These are phyloP conservation scores for Abrus pulchellus DNA, from an alignment of 306 rosid genomes.

Conservation along the genomic window DNA sequence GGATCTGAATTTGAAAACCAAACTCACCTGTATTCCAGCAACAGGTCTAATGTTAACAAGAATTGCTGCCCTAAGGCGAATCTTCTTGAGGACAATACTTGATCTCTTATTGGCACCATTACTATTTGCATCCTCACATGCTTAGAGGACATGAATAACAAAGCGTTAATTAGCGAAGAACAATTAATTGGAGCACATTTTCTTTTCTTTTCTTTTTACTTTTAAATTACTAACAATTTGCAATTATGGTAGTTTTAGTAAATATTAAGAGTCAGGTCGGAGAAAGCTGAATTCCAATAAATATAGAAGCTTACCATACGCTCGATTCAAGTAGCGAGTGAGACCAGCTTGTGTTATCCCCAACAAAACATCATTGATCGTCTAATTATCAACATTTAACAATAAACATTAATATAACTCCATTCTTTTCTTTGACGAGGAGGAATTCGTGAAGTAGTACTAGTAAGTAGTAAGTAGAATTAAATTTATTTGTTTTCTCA, in stretches of 20 bases:
- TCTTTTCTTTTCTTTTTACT: not conserved
- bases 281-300: not conserved
- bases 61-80: conserved; percentile 63
- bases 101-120: not conserved
- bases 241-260: not conserved
- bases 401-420: not conserved
- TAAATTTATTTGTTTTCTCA: too few relatives aligned
- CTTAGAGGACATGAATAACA: not conserved
- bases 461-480: too few relatives aligned
- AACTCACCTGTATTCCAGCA: conserved; percentile 68
- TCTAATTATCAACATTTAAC: conserved; percentile 51
- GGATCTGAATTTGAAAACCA: not conserved
- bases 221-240: not conserved
- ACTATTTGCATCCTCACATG: conserved; percentile 37
- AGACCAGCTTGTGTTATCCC: conserved; percentile 79
- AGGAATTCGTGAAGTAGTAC: not conserved
- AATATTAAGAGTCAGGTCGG: not conserved
- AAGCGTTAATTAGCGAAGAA: not conserved
- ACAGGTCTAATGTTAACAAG: conserved; percentile 64
- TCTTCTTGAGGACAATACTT: conserved; percentile 35
- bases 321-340: conserved; percentile 58
- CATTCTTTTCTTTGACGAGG: not conserved
- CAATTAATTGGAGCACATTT: not conserved
- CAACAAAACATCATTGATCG: conserved; percentile 71
- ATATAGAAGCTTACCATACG: conserved; percentile 52